phyloP scores from a whole-genome alignment of 1,284 basidiomycete species.

The Naganishia albida region DNA sequence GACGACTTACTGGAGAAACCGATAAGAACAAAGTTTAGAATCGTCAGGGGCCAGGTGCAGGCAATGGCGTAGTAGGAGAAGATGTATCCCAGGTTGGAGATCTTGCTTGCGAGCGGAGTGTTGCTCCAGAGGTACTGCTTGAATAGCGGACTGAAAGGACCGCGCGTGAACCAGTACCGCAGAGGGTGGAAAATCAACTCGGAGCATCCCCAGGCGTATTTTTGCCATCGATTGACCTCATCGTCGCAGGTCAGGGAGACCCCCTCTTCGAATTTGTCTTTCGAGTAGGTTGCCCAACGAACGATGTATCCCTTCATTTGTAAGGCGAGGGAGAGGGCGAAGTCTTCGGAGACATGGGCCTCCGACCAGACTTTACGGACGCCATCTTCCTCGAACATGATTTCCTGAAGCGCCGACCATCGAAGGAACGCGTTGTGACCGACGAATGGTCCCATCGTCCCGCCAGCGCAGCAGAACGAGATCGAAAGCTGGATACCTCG shows the following conservation, averaged over 20 bases:
- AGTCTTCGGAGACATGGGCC: conserved; percentile 76
- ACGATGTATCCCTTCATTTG: conserved; percentile 66
- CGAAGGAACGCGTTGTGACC: conserved; percentile 15
- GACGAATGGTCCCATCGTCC: conserved; percentile 58
- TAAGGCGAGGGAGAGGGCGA: conserved; percentile 69
- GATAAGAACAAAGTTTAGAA: conserved; percentile 45
- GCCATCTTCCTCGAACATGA: conserved; percentile 67
- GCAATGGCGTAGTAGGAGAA: conserved; percentile 50
- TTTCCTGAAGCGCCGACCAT: conserved; percentile 69
- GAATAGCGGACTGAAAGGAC: conserved; percentile 75
- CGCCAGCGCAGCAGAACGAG: conserved; percentile 68
- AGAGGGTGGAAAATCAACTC: conserved; percentile 60
- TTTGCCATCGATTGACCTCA: conserved; percentile 73
- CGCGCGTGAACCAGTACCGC: conserved; percentile 67
- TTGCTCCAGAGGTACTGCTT: conserved; percentile 71
- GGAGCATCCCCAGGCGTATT: conserved; percentile 60
- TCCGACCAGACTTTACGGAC: conserved; percentile 75
- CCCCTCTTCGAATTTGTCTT: conserved; percentile 80
- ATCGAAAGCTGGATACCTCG: conserved; percentile 70
- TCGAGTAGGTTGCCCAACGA: conserved; percentile 80
- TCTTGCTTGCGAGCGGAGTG: conserved; percentile 55
- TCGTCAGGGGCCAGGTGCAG: conserved; percentile 41
- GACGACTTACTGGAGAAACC: conserved; percentile 36
- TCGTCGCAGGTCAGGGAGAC: conserved; percentile 65
- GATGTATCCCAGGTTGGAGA: conserved; percentile 48